Percentiles rank a stretch among this genome's conserved stretches.
Conservation (phyloP, 2,329 filamentous ascomycete species). For the Fusarium verrucosum region DNA sequence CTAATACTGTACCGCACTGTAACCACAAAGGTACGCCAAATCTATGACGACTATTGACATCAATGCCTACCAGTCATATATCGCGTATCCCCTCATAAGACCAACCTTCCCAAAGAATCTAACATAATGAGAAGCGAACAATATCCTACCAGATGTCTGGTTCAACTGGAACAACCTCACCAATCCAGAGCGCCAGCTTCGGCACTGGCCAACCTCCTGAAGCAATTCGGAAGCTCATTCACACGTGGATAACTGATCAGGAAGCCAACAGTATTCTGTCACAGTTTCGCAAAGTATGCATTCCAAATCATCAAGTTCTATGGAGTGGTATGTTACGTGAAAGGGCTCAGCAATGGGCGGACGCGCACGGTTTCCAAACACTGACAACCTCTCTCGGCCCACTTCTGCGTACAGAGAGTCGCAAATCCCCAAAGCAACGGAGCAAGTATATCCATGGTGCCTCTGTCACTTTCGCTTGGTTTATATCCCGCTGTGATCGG, state of each 20-base stretch:
- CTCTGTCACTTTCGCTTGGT: slow-evolving; percentile 31
- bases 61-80: background rate
- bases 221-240: background rate
- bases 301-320: slow-evolving; percentile 27
- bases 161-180: background rate
- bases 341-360: slow-evolving; percentile 29
- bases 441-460: slow-evolving; percentile 33
- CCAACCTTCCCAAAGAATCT: background rate
- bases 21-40: no score
- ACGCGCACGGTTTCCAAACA: slow-evolving; percentile 23
- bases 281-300: background rate
- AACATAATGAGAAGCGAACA: background rate
- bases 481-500: slow-evolving; percentile 14
- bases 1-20: no score
- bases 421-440: background rate
- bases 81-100: background rate
- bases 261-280: background rate
- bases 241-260: background rate
- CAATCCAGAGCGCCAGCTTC: background rate
- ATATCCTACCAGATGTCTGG: background rate
- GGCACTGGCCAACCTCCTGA: background rate
- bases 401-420: background rate
- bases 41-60: background rate
- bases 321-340: slow-evolving; percentile 32
- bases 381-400: slow-evolving; percentile 32